Percentiles rank a stretch among this genome's conserved stretches.
Evolutionary conservation across 495 filamentous ascomycete species (phyloP).

Genomic region (Chaetomium tenue): DNA sequence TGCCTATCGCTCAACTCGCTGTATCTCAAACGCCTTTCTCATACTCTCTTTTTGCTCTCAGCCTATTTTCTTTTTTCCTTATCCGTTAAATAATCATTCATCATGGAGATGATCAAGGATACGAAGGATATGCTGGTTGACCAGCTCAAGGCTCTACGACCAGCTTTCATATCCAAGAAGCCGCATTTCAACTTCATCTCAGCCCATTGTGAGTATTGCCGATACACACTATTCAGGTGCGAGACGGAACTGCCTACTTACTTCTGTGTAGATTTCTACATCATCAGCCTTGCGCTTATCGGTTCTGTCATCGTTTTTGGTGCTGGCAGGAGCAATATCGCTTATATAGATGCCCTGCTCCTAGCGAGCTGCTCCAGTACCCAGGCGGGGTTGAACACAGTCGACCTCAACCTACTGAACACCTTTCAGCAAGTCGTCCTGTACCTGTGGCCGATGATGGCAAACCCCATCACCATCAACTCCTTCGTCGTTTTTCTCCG

Average conservation of each 20-base stretch:
- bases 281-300: conserved; percentile 65
- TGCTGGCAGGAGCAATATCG: conserved; percentile 50
- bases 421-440: conserved; percentile 76
- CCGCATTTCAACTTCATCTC: conserved; percentile 81
- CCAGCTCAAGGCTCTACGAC: conserved; percentile 49
- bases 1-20: neutral
- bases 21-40: neutral
- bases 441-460: conserved; percentile 67
- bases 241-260: conserved; percentile 10
- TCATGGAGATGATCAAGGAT: conserved; percentile 27
- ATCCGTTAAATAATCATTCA: neutral
- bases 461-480: conserved; percentile 90
- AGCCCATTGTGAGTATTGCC: conserved; percentile 66
- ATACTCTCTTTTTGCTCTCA: neutral
- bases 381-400: conserved; percentile 87
- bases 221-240: neutral
- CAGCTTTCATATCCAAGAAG: conserved; percentile 51
- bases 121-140: conserved; percentile 30
- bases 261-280: conserved; percentile 63
- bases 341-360: conserved; percentile 88
- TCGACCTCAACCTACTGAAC: conserved; percentile 70
- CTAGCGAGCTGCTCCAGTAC: conserved; percentile 76
- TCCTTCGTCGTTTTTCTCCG: conserved; percentile 84
- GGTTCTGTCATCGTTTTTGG: conserved; percentile 75
- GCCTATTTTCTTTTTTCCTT: neutral